Conservation (phyloP, 768 basidiomycete species). For the Mycena rebaudengoi region DNA sequence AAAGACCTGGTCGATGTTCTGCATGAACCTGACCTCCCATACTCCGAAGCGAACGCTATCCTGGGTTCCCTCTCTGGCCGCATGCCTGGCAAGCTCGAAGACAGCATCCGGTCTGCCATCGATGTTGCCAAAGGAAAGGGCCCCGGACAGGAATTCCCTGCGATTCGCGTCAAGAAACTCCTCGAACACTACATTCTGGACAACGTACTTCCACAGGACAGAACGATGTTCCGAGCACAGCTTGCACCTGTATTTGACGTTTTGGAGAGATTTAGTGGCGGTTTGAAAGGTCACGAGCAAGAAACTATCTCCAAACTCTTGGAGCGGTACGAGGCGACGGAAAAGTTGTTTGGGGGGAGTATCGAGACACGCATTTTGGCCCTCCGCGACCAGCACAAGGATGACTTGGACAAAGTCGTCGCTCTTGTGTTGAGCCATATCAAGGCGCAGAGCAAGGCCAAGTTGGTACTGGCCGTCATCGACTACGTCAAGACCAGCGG, state of each 20-base stretch:
- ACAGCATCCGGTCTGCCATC: constrained; percentile 79
- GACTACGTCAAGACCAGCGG: constrained; percentile 89
- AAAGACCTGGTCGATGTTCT: constrained; percentile 88
- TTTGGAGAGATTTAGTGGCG: constrained; percentile 81
- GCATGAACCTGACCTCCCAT: constrained; percentile 87
- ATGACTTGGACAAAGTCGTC: constrained; percentile 88
- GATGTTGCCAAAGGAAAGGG: constrained; percentile 80
- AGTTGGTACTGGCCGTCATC: constrained; percentile 84
- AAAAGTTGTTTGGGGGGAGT: constrained; percentile 92
- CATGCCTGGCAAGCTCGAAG: constrained; percentile 92
- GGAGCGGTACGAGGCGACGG: constrained; percentile 82
- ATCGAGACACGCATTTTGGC: constrained; percentile 92
- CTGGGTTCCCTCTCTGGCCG: constrained; percentile 91
- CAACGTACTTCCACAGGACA: constrained; percentile 81
- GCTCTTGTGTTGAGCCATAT: constrained; percentile 92
- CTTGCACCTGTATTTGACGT: constrained; percentile 76
- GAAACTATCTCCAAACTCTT: constrained; percentile 80
- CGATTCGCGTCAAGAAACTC: constrained; percentile 82
- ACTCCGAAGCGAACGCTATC: constrained; percentile 83
- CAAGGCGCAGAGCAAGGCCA: constrained; percentile 92
- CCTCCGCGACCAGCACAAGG: constrained; percentile 92
- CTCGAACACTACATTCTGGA: constrained; percentile 88
- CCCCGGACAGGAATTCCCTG: constrained; percentile 88
- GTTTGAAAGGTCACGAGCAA: constrained; percentile 89
- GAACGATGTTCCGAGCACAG: constrained; percentile 78